These are phyloP conservation scores for Cryphonectria parasitica DNA, from an alignment of 2,329 filamentous ascomycete species.

Conservation along the genomic window DNA sequence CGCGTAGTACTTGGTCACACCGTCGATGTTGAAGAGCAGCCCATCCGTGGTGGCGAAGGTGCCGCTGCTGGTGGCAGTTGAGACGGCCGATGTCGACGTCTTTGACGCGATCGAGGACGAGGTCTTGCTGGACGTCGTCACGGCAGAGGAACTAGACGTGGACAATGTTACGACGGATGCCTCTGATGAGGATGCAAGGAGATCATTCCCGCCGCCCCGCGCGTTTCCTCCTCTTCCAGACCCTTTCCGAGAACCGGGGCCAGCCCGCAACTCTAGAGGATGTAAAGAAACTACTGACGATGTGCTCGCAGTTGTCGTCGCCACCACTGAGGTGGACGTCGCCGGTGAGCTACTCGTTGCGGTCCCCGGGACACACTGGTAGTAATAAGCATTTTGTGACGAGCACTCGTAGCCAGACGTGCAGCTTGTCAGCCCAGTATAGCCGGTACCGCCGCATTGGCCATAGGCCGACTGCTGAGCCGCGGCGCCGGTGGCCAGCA, in stretches of 20 bases:
- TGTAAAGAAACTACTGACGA: slow-evolving; percentile 25
- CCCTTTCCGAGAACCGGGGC: slow-evolving; percentile 14
- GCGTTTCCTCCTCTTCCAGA: neutral
- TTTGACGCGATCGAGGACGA: slow-evolving; percentile 17
- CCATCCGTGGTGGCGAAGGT: slow-evolving; percentile 35
- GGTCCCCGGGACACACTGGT: slow-evolving; percentile 32
- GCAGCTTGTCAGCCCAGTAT: slow-evolving; percentile 32
- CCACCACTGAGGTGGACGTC: slow-evolving; percentile 18
- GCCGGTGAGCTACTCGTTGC: slow-evolving; percentile 15
- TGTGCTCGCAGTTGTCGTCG: slow-evolving; percentile 22
- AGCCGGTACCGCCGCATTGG: slow-evolving; percentile 32
- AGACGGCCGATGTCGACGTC: slow-evolving; percentile 14
- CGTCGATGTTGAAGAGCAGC: slow-evolving; percentile 46
- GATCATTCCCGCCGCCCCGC: neutral
- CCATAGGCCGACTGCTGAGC: slow-evolving; percentile 33
- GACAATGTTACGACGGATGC: slow-evolving; percentile 9
- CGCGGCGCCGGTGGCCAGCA: slow-evolving; percentile 19
- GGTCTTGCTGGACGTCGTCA: slow-evolving; percentile 14
- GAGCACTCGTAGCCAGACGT: slow-evolving; percentile 31
- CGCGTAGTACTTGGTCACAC: slow-evolving; percentile 49
- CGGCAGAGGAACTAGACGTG: slow-evolving; percentile 6
- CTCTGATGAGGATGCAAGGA: slow-evolving; percentile 1
- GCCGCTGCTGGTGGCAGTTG: slow-evolving; percentile 26
- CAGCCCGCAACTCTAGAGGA: slow-evolving; percentile 22
- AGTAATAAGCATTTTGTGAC: slow-evolving; percentile 34